Evolutionary conservation across 768 basidiomycete species (phyloP).

Genomic region (Lactarius pseudohatsudake): DNA sequence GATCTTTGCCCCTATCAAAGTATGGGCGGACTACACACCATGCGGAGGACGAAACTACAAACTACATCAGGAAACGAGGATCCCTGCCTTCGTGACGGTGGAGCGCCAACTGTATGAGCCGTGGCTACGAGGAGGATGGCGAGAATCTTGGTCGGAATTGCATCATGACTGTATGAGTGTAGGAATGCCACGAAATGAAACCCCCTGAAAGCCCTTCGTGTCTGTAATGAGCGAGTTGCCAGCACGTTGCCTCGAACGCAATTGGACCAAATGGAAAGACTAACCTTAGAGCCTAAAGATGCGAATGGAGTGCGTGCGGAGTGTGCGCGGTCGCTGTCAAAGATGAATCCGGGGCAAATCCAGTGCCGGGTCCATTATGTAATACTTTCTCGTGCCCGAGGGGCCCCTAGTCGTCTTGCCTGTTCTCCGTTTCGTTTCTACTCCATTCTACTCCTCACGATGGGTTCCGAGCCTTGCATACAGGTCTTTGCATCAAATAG

Average conservation of each 20-base stretch:
- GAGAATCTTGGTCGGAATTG: slow-evolving; percentile 3
- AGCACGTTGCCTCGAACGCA: slow-evolving; percentile 12
- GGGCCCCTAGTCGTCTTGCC: neutral
- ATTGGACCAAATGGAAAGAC: neutral
- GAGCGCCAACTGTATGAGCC: neutral
- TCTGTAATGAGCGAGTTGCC: neutral
- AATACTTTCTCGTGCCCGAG: neutral
- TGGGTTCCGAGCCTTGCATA: neutral
- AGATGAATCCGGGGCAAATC: neutral
- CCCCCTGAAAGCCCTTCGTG: neutral
- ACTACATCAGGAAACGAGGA: neutral
- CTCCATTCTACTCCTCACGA: neutral
- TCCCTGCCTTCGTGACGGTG: neutral
- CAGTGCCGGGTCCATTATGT: neutral
- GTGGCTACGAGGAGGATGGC: neutral
- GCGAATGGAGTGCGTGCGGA: neutral
- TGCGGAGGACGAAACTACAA: neutral
- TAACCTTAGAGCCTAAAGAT: neutral
- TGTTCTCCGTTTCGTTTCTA: neutral
- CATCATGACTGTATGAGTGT: slow-evolving; percentile 2
- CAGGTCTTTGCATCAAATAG: neutral
- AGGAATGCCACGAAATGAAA: neutral
- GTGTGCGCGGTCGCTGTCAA: slow-evolving; percentile 1
- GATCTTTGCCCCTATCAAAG: slow-evolving; percentile 10
- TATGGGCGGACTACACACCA: neutral